A percentile compares a stretch with the other conserved stretches of the same genome.
phyloP scores from a whole-genome alignment of 2,329 filamentous ascomycete genomes.

The Pseudocercospora macadamiae region DNA sequence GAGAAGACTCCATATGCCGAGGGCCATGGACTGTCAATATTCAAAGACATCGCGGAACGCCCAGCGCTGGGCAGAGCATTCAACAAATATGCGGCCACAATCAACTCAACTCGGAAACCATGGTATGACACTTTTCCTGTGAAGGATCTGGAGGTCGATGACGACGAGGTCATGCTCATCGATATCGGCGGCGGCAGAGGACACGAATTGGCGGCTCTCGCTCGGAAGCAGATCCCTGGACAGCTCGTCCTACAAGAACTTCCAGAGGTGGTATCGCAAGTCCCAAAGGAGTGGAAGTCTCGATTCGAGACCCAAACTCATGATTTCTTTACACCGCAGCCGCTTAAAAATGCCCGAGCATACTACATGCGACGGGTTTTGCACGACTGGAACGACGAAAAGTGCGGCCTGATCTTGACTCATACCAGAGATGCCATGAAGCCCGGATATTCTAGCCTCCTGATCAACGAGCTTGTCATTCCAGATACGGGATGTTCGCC shows the following conservation, averaged over 20 bases:
- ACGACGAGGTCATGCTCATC: conserved; percentile 1
- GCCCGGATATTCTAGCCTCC: not conserved
- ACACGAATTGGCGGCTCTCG: not conserved
- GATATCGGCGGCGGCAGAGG: not conserved
- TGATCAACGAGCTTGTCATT: conserved; percentile 12
- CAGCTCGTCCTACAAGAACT: conserved; percentile 1
- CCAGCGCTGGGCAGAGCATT: not conserved
- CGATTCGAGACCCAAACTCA: not conserved
- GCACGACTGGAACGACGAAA: conserved; percentile 32
- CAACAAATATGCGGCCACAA: not conserved
- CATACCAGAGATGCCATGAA: conserved; percentile 22
- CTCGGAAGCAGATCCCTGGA: not conserved
- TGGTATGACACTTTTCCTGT: conserved; percentile 1
- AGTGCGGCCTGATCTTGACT: conserved; percentile 22
- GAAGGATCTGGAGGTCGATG: not conserved
- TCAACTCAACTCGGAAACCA: not conserved
- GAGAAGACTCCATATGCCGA: not conserved
- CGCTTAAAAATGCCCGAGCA: conserved; percentile 26
- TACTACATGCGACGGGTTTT: conserved; percentile 29
- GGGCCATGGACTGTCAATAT: not conserved
- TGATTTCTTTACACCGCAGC: conserved; percentile 29
- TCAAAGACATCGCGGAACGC: not conserved
- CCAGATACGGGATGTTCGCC: conserved; percentile 8
- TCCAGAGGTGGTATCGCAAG: not conserved
- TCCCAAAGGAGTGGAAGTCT: not conserved